Evolutionary conservation across 352 stramenopile species (phyloP), one percentile per base, ranked within the genome.

Genomic region (Phytophthora pseudosyringae): DNA sequence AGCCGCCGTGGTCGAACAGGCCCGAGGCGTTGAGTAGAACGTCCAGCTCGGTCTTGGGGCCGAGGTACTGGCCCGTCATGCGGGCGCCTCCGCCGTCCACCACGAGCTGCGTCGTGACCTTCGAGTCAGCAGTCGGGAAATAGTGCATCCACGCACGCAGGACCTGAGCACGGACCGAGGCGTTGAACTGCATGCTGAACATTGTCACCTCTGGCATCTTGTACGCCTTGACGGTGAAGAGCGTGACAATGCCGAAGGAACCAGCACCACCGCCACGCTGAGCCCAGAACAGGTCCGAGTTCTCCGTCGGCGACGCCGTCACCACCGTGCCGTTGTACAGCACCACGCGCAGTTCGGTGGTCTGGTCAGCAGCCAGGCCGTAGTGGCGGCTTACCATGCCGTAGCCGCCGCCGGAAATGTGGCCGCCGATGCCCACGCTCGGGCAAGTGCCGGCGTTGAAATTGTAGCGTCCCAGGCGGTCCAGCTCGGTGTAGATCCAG

Each of bases 371-470:
- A 1, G 78, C 78, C 47, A 87, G 49, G 7, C 78, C 78, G 44
- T 83, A 87, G 33, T 83, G 67, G 9, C 78, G 78, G 5, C 47
- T 60, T 13, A 76, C 67, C 58, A 87, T 80, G 25, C 78, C 78
- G 68, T 87, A 87, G 10, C 78, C 78, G 16, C 78, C 78, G 15
- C 78, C 78, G 6, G 75, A 83, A 55, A 87, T 76, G 60, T 84
- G 75, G 9, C 78, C 78, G 1, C 78, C 78, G 10, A 87, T 78
- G n/a, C 78, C 78, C 4, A 87, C 75, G 4, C 66, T 76, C 4
- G 78, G 78, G 35, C 78, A 87, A 21, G 75, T 83, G 26, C 78
- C 78, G 33, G 75, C 78, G 52, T 81, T 83, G 59, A 84, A 87
- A 63, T 78, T 84, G 70, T 84, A 87, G 41, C 69, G 48, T 9